Evolutionary conservation across 257 asterid genomes (phyloP).

Genomic region (Plantago elongata): DNA sequence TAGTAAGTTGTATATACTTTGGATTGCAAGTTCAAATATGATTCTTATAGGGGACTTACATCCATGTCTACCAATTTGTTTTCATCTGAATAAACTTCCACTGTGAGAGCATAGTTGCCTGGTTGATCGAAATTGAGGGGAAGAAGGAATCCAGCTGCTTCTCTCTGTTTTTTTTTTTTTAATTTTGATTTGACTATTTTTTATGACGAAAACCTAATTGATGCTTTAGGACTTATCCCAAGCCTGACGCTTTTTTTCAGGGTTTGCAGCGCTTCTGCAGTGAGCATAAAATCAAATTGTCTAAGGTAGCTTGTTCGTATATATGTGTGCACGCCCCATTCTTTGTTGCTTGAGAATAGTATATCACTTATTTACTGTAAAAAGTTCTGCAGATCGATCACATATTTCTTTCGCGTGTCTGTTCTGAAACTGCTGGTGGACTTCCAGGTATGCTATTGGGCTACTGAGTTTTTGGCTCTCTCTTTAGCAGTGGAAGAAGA

Average conservation of each 20-base stretch:
- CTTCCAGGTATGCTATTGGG: slow-evolving; percentile 63
- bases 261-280: slow-evolving; percentile 97
- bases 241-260: slow-evolving; percentile 38
- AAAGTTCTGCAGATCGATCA: slow-evolving; percentile 75
- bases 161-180: not conserved
- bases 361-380: not conserved
- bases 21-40: too few species aligned
- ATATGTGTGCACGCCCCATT: not conserved
- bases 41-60: too few species aligned
- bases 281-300: slow-evolving; percentile 86
- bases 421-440: slow-evolving; percentile 99
- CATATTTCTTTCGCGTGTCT: slow-evolving; percentile 87
- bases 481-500: too few species aligned
- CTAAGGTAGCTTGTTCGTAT: slow-evolving; percentile 49
- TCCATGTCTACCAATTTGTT: too few species aligned
- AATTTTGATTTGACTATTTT: slow-evolving; percentile 1
- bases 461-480: not conserved
- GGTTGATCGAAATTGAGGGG: not conserved
- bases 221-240: slow-evolving; percentile 14
- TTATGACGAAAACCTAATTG: slow-evolving; percentile 1
- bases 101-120: too few species aligned
- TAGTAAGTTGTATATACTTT: too few species aligned
- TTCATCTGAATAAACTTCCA: too few species aligned
- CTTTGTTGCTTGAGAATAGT: slow-evolving; percentile 8
- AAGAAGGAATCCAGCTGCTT: too few species aligned